phyloP scores from a whole-genome alignment of 257 asterid species.

The Thymus quinquecostatus region DNA sequence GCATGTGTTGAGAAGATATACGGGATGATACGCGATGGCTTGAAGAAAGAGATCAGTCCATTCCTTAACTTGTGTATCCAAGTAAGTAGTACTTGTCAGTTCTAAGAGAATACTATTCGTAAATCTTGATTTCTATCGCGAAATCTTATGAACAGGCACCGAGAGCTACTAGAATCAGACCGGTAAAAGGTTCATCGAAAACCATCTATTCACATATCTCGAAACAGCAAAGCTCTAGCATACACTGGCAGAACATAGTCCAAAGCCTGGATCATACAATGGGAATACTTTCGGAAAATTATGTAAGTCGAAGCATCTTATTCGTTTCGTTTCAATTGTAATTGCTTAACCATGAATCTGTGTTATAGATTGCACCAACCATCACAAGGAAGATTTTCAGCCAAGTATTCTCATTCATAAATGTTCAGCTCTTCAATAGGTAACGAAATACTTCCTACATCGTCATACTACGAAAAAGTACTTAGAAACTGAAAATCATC shows the following conservation, averaged over 20 bases:
- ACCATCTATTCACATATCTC: conserved; percentile 62
- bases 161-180: conserved; percentile 75
- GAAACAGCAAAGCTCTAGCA: conserved; percentile 75
- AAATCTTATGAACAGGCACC: conserved; percentile 73
- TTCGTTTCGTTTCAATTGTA: not conserved
- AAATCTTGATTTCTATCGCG: conserved; percentile 21
- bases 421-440: conserved; percentile 98
- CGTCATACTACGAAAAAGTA: conserved; percentile 5
- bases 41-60: conserved; percentile 86
- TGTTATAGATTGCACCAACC: conserved; percentile 65
- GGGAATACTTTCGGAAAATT: conserved; percentile 65
- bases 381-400: conserved; percentile 79
- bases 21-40: conserved; percentile 84
- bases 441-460: conserved; percentile 38
- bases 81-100: conserved; percentile 44
- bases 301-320: conserved; percentile 48
- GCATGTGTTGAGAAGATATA: conserved; percentile 93
- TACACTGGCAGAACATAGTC: conserved; percentile 85
- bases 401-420: conserved; percentile 93
- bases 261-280: conserved; percentile 66
- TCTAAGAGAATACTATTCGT: conserved; percentile 20
- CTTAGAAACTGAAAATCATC: conserved; percentile 16
- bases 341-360: conserved; percentile 6
- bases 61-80: conserved; percentile 85
- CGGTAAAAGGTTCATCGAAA: conserved; percentile 70